Conservation (phyloP, 208 protist genomes). For the Trypanosoma scelopori region DNA sequence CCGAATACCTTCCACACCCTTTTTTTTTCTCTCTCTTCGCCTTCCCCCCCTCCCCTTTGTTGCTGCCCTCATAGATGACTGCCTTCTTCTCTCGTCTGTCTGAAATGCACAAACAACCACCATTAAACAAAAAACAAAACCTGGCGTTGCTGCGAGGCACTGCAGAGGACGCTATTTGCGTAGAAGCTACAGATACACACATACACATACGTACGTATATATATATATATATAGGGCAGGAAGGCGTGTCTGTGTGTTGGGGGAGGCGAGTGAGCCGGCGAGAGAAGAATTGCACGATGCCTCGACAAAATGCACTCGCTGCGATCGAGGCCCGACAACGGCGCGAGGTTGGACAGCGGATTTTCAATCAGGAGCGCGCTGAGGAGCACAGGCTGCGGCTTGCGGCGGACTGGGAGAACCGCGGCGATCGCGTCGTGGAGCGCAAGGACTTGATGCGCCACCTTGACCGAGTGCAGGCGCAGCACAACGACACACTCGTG, state of each 20-base stretch:
- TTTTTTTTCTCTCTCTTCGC: constrained; percentile 4
- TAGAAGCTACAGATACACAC: background rate
- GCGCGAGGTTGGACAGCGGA: constrained; percentile 62
- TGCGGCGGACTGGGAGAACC: constrained; percentile 62
- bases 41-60: background rate
- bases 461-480: constrained; percentile 73
- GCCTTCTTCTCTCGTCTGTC: background rate
- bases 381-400: constrained; percentile 42
- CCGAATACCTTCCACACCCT: too few relatives aligned
- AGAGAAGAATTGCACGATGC: constrained; percentile 22
- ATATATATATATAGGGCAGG: constrained; percentile 9
- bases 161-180: too few relatives aligned
- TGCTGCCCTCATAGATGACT: background rate
- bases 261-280: background rate
- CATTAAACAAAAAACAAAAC: too few relatives aligned
- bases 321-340: constrained; percentile 68
- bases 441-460: constrained; percentile 54
- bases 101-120: too few relatives aligned
- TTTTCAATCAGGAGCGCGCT: constrained; percentile 50
- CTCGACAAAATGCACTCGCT: constrained; percentile 22
- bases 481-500: constrained; percentile 78
- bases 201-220: constrained; percentile 4
- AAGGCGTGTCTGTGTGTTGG: constrained; percentile 6
- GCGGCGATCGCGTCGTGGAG: constrained; percentile 41
- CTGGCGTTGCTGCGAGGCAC: too few relatives aligned